These are phyloP conservation scores for Amanita phalloides DNA, from an alignment of 768 basidiomycete species.

Conservation along the genomic window DNA sequence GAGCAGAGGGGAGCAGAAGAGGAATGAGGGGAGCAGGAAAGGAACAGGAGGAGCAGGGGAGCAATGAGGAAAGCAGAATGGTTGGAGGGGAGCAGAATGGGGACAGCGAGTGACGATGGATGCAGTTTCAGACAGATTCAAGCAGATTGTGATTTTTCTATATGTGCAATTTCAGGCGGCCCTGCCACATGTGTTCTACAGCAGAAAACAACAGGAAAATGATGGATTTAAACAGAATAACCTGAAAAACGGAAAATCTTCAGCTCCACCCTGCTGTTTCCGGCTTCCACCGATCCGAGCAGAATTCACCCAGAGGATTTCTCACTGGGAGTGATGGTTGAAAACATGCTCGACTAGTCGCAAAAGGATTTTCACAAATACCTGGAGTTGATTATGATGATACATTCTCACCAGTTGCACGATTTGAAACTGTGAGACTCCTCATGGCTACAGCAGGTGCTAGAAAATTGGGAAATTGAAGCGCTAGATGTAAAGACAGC, in stretches of 20 bases:
- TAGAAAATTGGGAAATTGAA: too few species aligned
- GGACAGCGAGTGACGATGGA: not conserved
- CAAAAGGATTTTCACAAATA: too few species aligned
- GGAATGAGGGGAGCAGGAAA: not conserved
- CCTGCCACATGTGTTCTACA: conserved; percentile 2
- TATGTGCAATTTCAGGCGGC: not conserved
- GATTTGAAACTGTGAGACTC: too few species aligned
- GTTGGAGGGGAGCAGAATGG: not conserved
- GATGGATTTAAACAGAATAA: not conserved
- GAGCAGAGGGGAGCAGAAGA: not conserved
- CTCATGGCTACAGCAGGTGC: too few species aligned
- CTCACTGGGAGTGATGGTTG: too few species aligned
- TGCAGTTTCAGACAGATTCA: conserved; percentile 1
- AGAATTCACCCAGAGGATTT: not conserved
- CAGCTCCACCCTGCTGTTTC: not conserved
- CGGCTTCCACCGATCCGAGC: not conserved
- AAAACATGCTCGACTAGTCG: too few species aligned
- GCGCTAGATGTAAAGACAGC: too few species aligned
- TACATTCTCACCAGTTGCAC: too few species aligned
- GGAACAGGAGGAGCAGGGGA: not conserved
- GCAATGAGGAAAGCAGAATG: not conserved
- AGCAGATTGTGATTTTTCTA: conserved; percentile 1
- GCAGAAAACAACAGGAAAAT: not conserved
- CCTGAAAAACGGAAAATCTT: not conserved
- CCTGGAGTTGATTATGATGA: too few species aligned